phyloP scores from a whole-genome alignment of 139 green algal genomes.

The Tetratostichococcus sp. region DNA sequence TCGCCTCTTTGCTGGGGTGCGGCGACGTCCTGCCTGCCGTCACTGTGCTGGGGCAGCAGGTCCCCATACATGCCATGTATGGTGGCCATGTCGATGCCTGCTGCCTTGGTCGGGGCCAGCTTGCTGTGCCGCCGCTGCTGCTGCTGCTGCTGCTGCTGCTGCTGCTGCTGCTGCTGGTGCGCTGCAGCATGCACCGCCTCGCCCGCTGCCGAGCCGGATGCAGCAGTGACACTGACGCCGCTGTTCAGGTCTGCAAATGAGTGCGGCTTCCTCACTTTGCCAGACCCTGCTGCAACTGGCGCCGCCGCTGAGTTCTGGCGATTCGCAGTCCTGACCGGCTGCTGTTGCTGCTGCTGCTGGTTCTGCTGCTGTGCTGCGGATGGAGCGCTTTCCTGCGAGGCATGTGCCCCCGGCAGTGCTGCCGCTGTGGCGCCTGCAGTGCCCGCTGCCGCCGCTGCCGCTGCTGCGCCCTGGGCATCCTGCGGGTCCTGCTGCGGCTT shows the following conservation, averaged over 20 bases:
- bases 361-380: background rate
- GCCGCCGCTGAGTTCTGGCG: background rate
- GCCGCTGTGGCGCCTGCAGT: background rate
- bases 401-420: background rate
- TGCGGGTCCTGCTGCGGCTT: conserved; percentile 12
- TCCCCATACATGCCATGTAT: background rate
- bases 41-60: background rate
- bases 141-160: conserved; percentile 13
- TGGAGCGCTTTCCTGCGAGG: background rate
- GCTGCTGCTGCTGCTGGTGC: conserved; percentile 1
- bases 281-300: background rate
- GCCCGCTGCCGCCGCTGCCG: background rate
- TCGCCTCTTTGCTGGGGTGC: no score
- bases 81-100: background rate
- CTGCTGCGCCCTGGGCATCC: no score
- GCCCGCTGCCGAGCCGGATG: no score
- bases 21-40: background rate
- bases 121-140: background rate
- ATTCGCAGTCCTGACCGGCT: no score
- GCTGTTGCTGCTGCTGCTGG: no score
- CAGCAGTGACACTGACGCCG: background rate
- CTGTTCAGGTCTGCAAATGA: background rate
- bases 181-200: background rate
- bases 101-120: no score
- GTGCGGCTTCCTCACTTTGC: background rate